Evolutionary conservation across 768 basidiomycete genomes (phyloP).

Genomic region (Lactifluus pinguis): DNA sequence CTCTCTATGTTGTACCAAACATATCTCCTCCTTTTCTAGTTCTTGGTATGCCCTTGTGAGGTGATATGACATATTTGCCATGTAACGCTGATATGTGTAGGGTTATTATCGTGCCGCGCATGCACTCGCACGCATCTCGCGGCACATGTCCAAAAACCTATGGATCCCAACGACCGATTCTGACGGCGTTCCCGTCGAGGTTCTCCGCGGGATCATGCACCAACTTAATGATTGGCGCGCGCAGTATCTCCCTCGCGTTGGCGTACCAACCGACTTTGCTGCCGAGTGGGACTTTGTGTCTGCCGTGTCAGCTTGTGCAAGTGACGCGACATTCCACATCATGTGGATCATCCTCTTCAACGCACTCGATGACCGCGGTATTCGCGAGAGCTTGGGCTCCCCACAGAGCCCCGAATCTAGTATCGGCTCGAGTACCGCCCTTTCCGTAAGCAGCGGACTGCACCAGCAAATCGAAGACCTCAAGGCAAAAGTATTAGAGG

Average conservation of each 20-base stretch:
- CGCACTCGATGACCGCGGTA: conserved; percentile 77
- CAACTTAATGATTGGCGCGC: conserved; percentile 67
- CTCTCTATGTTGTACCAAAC: conserved; percentile 6
- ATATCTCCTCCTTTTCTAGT: conserved; percentile 31
- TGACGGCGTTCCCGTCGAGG: conserved; percentile 66
- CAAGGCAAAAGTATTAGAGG: conserved; percentile 66
- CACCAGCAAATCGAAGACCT: conserved; percentile 45
- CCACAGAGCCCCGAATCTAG: conserved; percentile 29
- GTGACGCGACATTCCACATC: conserved; percentile 84
- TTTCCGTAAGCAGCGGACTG: conserved; percentile 30
- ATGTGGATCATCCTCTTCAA: conserved; percentile 84
- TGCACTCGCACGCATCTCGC: conserved; percentile 73
- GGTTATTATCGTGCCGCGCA: conserved; percentile 80
- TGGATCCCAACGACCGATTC: conserved; percentile 73
- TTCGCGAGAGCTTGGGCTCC: conserved; percentile 58
- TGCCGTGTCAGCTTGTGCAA: conserved; percentile 66
- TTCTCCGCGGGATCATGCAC: conserved; percentile 46
- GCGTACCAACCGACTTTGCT: conserved; percentile 79
- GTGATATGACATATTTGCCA: conserved; percentile 4
- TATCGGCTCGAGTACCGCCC: conserved; percentile 21
- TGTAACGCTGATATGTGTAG: conserved; percentile 31
- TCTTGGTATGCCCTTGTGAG: conserved; percentile 45
- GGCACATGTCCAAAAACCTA: conserved; percentile 70
- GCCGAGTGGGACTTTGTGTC: conserved; percentile 86
- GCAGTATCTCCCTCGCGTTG: conserved; percentile 64